These are phyloP conservation scores for Hapsidospora chrysogenum DNA, from an alignment of 495 filamentous ascomycete genomes.

Conservation along the genomic window DNA sequence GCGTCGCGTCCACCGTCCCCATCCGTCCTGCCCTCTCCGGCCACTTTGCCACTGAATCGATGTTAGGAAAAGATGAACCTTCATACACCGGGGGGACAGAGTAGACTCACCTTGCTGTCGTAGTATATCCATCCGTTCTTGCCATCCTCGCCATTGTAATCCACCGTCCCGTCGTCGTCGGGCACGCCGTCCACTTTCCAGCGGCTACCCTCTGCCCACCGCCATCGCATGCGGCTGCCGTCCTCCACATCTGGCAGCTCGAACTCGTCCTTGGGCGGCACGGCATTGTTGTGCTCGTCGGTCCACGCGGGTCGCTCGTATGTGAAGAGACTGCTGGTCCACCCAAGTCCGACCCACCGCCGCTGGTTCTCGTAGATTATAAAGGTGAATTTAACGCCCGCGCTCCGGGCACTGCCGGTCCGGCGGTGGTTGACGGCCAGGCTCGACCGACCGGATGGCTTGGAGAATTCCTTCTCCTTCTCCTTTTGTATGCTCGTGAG, in stretches of 20 bases:
- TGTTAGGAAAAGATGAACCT: constrained; percentile 4
- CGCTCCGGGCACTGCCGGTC: constrained; percentile 23
- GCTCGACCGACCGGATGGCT: constrained; percentile 8
- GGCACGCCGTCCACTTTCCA: constrained; percentile 78
- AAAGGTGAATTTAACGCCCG: constrained; percentile 88
- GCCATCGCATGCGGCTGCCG: constrained; percentile 66
- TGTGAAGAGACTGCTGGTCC: constrained; percentile 78
- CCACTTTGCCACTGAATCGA: constrained; percentile 71
- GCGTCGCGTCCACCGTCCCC: constrained; percentile 86
- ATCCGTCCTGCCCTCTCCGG: constrained; percentile 73
- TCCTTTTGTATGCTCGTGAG: not conserved
- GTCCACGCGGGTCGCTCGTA: constrained; percentile 88
- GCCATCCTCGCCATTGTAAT: constrained; percentile 37
- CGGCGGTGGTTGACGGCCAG: not conserved
- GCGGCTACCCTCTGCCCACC: constrained; percentile 68
- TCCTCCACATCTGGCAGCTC: constrained; percentile 69
- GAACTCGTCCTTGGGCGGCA: constrained; percentile 65
- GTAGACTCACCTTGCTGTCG: constrained; percentile 73
- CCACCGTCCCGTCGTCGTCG: constrained; percentile 25
- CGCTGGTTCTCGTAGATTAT: constrained; percentile 93
- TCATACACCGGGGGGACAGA: not conserved
- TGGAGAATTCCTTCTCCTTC: constrained; percentile 19
- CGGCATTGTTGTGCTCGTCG: constrained; percentile 79
- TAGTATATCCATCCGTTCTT: constrained; percentile 88
- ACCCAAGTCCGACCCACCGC: constrained; percentile 86